Conservation (phyloP, 75 land plant genomes). For the Picea sitchensis region DNA sequence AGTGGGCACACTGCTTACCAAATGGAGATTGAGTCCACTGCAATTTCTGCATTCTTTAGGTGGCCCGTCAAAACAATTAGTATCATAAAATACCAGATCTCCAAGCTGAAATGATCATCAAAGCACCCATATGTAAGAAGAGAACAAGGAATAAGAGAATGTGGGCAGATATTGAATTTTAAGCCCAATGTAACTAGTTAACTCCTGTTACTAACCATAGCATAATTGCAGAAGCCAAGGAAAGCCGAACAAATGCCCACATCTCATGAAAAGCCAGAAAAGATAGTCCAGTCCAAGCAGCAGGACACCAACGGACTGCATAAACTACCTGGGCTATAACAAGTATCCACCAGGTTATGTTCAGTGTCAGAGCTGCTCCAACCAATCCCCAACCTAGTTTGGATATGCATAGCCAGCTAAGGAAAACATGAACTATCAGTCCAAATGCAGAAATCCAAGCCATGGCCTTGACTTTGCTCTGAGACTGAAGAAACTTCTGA, state of each 20-base stretch:
- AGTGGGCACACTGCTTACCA: neutral
- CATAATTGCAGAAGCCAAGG: neutral
- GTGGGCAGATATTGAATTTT: neutral
- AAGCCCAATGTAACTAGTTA: neutral
- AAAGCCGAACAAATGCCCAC: neutral
- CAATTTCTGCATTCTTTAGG: neutral
- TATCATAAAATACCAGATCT: conserved; percentile 1
- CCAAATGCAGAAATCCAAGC: conserved; percentile 11
- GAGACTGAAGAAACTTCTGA: conserved; percentile 53
- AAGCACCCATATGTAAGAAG: neutral
- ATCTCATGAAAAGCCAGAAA: neutral
- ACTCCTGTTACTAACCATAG: neutral
- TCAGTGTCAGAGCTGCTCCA: conserved; percentile 30
- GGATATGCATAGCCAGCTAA: conserved; percentile 32
- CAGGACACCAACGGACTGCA: neutral
- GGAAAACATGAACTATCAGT: conserved; percentile 19
- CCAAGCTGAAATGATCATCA: neutral
- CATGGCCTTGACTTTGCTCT: conserved; percentile 37
- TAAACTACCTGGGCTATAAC: neutral
- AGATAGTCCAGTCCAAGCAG: neutral
- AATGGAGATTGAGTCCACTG: neutral
- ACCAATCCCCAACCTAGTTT: conserved; percentile 19
- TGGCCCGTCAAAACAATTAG: neutral
- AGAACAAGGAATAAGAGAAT: neutral
- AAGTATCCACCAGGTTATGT: conserved; percentile 20